phyloP scores from a whole-genome alignment of 1,284 basidiomycete genomes.

The Violaceomyces palustris region DNA sequence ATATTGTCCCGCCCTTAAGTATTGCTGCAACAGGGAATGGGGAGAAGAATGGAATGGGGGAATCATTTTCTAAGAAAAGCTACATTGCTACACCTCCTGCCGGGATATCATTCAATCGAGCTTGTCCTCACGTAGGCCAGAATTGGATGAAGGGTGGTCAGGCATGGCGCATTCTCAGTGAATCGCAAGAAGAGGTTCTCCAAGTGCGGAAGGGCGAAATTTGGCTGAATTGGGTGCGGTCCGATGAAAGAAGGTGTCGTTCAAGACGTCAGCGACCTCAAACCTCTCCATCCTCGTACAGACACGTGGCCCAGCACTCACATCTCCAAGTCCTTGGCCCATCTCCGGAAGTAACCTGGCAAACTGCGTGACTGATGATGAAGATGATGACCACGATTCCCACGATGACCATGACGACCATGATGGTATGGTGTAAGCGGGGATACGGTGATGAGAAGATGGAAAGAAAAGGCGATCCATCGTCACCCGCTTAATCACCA shows the following conservation, averaged over 20 bases:
- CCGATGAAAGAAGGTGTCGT: conserved; percentile 4
- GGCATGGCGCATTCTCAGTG: conserved; percentile 9
- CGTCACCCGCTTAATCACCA: too few species aligned
- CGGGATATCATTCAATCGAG: too few species aligned
- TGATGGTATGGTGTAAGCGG: too few species aligned
- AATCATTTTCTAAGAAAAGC: too few species aligned
- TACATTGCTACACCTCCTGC: too few species aligned
- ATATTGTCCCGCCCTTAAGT: conserved; percentile 24
- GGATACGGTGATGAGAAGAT: too few species aligned
- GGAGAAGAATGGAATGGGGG: too few species aligned
- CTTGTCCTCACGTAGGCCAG: conserved; percentile 17
- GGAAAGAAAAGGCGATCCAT: too few species aligned
- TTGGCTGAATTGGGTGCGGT: conserved; percentile 8
- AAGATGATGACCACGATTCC: not conserved
- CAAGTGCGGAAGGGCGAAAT: conserved; percentile 10
- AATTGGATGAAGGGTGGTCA: conserved; percentile 29
- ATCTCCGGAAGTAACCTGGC: not conserved
- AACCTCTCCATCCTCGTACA: too few species aligned
- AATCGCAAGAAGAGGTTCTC: conserved; percentile 11
- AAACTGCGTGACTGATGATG: not conserved
- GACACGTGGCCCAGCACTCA: too few species aligned
- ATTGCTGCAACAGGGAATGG: conserved; percentile 10
- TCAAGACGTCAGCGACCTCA: too few species aligned
- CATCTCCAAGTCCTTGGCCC: conserved; percentile 12
- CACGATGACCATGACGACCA: too few species aligned